Conservation (phyloP, 129 eudicot genomes). For the Deinandra increscens region DNA sequence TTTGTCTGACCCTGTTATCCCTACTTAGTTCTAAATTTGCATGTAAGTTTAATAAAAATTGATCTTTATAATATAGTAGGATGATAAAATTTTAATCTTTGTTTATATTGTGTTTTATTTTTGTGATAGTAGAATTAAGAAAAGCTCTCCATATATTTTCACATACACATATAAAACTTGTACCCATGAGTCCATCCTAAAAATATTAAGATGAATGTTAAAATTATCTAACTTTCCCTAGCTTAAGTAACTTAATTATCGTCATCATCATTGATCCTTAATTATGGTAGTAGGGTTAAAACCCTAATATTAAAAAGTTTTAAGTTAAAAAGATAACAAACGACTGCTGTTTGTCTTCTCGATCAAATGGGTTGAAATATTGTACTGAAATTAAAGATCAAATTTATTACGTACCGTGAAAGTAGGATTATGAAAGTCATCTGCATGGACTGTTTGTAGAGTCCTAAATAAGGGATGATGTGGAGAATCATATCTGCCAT, state of each 20-base stretch:
- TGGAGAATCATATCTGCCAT: slow-evolving; percentile 93
- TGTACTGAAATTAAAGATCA: neutral
- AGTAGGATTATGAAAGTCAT: slow-evolving; percentile 92
- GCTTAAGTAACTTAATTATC: too few species aligned
- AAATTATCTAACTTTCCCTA: too few species aligned
- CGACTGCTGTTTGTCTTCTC: neutral
- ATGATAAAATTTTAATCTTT: too few species aligned
- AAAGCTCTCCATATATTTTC: neutral
- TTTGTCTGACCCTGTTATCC: too few species aligned
- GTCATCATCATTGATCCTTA: too few species aligned
- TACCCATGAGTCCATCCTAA: too few species aligned
- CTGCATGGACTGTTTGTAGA: slow-evolving; percentile 65
- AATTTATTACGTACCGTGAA: slow-evolving; percentile 44
- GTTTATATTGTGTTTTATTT: too few species aligned
- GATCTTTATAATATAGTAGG: too few species aligned
- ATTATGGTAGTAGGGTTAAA: neutral
- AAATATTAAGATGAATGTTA: too few species aligned
- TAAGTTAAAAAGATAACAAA: neutral
- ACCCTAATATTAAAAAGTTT: neutral
- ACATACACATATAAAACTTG: too few species aligned
- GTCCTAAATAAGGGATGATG: slow-evolving; percentile 73
- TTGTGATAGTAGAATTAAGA: neutral
- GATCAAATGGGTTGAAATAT: neutral
- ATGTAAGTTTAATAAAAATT: too few species aligned
- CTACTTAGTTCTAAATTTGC: too few species aligned